phyloP scores from a whole-genome alignment of 495 filamentous ascomycete species.

The Trichoderma reesei region DNA sequence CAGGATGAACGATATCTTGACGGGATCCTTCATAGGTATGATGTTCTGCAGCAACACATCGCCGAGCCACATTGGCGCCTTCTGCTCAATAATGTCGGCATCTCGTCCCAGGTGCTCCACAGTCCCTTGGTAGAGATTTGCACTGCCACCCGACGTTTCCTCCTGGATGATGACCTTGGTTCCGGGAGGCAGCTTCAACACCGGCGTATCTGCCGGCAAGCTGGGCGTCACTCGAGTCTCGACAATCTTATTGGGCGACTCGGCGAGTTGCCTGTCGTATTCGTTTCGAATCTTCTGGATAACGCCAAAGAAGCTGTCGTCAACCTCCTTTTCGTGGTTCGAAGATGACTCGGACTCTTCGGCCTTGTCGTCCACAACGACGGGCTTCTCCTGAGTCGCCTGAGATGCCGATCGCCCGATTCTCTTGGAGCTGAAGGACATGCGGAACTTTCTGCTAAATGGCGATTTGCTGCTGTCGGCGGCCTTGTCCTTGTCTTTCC shows the following conservation, averaged over 20 bases:
- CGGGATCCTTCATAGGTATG: constrained; percentile 78
- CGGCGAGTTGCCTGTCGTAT: constrained; percentile 58
- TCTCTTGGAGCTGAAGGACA: constrained; percentile 74
- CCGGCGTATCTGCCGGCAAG: constrained; percentile 72
- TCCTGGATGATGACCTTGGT: constrained; percentile 93
- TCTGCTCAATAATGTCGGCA: constrained; percentile 71
- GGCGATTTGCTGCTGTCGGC: constrained; percentile 51
- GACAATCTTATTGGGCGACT: constrained; percentile 44
- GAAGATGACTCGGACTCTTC: constrained; percentile 57
- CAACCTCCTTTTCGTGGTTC: constrained; percentile 74
- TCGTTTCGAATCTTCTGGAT: constrained; percentile 68
- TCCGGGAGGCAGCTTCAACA: constrained; percentile 63
- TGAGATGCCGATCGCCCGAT: constrained; percentile 63
- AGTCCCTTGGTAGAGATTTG: constrained; percentile 83
- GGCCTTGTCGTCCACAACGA: constrained; percentile 57
- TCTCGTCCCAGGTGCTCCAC: constrained; percentile 68
- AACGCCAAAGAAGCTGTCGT: constrained; percentile 72
- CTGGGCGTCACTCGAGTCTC: constrained; percentile 65
- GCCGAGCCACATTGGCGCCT: constrained; percentile 82
- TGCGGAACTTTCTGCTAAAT: constrained; percentile 81
- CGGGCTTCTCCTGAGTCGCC: constrained; percentile 59
- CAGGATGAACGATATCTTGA: constrained; percentile 86
- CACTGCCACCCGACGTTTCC: constrained; percentile 82
- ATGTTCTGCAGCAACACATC: constrained; percentile 82
- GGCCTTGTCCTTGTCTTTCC: constrained; percentile 59